Evolutionary conservation across 2,329 filamentous ascomycete species (phyloP), one percentile per base, ranked within the genome.

Genomic region (Pestalotiopsis fici): DNA sequence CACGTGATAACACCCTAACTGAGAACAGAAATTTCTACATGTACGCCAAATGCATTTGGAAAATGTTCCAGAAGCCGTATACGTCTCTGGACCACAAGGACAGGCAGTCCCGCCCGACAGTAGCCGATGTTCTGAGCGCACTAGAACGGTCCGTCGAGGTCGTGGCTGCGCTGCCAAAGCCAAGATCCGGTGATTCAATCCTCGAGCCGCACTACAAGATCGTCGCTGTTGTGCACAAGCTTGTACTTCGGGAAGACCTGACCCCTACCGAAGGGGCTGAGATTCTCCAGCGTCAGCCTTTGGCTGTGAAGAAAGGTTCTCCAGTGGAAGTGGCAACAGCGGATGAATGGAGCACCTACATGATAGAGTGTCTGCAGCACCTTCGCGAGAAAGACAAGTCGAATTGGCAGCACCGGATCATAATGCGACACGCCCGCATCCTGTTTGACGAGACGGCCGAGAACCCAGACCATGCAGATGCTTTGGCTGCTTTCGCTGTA

Each of bases 121-220:
- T 84, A 2, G 72, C 81, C 47, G 77, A 76, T 9, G 75, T 90
- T 5, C 70, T 89, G n/a, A 72, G 78, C 2, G 81, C 84, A 0
- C 80, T 89, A 2, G 85, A 88, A 70, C 82, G 81, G 67, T 80
- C 86, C 1, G 80, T 89, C 23, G 76, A 84, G 65, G 81, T 86
- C 1, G 86, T 86, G 1, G 80, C 82, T 6, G 82, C 81, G 21
- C 78, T 86, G 35, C 85, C 86, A 31, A 88, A 88, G 70, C 86
- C 86, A 4, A 82, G 86, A 15, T 82, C 85, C 75, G 90, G 86
- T 23, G 94, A 97, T 69, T 94, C 93, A 0, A 90, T 97, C 27
- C 86, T 98, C 18, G 95, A 97, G 77, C 95, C 95, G 3, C 94
- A 97, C 76, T 97, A 97, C 83, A 97, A 97, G 80, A 90, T 97